These are phyloP conservation scores for Cystofilobasidium bisporidii DNA, from an alignment of 768 basidiomycete genomes.

Conservation along the genomic window DNA sequence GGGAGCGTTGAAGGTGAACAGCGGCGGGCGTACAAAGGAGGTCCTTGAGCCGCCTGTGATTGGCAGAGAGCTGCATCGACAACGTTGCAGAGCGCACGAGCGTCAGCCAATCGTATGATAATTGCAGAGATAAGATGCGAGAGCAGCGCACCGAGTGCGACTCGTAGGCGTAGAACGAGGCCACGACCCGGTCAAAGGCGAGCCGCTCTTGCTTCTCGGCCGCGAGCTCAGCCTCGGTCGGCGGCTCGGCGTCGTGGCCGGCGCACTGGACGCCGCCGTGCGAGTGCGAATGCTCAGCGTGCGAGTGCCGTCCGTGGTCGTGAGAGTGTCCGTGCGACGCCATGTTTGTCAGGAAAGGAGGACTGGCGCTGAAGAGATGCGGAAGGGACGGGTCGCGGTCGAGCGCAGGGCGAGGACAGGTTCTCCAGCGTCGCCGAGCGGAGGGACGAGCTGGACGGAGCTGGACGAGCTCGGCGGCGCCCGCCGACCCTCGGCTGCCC, in stretches of 20 bases:
- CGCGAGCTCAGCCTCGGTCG: constrained; percentile 4
- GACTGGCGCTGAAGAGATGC: background rate
- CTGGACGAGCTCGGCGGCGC: constrained; percentile 8
- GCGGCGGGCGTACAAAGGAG: constrained; percentile 15
- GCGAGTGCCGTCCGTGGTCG: constrained; percentile 18
- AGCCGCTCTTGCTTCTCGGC: constrained; percentile 6
- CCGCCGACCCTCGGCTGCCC: too few species aligned
- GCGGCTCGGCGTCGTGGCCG: background rate
- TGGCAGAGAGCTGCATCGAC: constrained; percentile 18
- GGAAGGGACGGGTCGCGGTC: background rate
- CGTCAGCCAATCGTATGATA: too few species aligned
- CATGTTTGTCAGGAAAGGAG: too few species aligned
- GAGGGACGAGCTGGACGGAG: background rate
- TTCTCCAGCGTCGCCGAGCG: background rate
- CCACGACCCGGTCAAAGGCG: constrained; percentile 6
- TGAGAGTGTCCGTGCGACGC: constrained; percentile 13
- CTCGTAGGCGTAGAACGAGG: constrained; percentile 24
- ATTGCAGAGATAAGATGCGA: too few species aligned
- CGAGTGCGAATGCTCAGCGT: constrained; percentile 10
- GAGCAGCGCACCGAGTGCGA: constrained; percentile 1
- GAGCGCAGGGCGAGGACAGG: background rate
- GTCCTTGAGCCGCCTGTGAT: constrained; percentile 26
- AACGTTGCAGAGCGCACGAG: background rate
- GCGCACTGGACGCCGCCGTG: constrained; percentile 11
- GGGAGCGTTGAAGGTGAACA: background rate